A percentile compares a stretch with the other conserved stretches of the same genome.
Evolutionary conservation across 768 basidiomycete genomes (phyloP).

Genomic region (Aureoboletus auriporus): DNA sequence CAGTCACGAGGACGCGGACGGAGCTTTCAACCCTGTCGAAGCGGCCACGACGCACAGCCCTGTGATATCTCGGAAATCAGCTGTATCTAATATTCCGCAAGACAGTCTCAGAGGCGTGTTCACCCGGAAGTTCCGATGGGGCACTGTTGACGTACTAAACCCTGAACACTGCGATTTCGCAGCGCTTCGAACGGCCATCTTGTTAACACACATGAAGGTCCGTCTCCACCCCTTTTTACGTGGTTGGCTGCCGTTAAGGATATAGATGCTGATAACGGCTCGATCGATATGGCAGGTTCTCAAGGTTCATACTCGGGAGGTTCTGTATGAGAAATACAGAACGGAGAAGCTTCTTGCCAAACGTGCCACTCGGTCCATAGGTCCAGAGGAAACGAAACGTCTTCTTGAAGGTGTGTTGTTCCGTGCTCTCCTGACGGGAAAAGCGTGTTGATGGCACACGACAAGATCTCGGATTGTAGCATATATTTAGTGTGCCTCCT

Average conservation of each 20-base stretch:
- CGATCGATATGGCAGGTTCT: conserved; percentile 50
- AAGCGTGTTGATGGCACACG: conserved; percentile 20
- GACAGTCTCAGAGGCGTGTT: conserved; percentile 73
- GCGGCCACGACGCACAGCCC: conserved; percentile 32
- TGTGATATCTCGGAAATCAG: conserved; percentile 35
- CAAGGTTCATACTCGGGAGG: conserved; percentile 80
- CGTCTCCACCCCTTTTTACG: conserved; percentile 25
- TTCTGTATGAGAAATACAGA: conserved; percentile 89
- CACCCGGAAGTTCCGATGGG: conserved; percentile 81
- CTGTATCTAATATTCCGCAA: conserved; percentile 47
- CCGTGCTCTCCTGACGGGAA: conserved; percentile 16
- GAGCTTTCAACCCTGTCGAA: conserved; percentile 19
- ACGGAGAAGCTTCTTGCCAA: conserved; percentile 88
- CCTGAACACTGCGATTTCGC: conserved; percentile 87
- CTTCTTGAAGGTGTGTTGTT: conserved; percentile 61
- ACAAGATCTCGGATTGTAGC: conserved; percentile 46
- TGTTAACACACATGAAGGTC: conserved; percentile 86
- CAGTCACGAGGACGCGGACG: conserved; percentile 15
- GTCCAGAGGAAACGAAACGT: conserved; percentile 67
- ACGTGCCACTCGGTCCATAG: conserved; percentile 76
- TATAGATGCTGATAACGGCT: not conserved
- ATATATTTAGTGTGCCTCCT: conserved; percentile 22
- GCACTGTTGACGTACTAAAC: conserved; percentile 80
- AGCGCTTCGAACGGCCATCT: conserved; percentile 74
- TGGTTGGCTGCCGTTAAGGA: conserved; percentile 13